Evolutionary conservation across 108 stramenopile species (phyloP), one percentile per base, ranked within the genome.

Genomic region (Schizochytrium sp.): DNA sequence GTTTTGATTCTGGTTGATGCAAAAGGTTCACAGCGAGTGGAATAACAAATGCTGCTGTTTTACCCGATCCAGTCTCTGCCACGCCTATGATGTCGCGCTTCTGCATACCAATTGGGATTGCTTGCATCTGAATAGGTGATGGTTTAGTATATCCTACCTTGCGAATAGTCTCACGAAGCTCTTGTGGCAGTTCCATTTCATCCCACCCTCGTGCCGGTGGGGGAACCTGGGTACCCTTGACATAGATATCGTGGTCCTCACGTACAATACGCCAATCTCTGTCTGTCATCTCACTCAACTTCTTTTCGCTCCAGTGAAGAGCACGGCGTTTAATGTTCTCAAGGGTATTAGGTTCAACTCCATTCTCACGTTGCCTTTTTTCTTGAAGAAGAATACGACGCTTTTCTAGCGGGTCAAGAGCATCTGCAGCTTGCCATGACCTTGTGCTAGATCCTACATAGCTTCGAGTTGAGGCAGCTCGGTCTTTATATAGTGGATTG

Each of bases 191-290:
- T 15, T 93, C 89, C 47, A 89, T 90, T 91, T 98, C 98, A 17
- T 92, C 89, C 93, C 97, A 98, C 44, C 87, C 90, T 4, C 98
- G 94, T 8, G 97, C 83, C 0, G 98, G 98, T 4, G 94, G 95
- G 15, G 97, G 96, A 5, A 83, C n/a, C 0, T 13, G 10, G n/a
- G 88, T 60, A 17, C 98, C 99, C 91, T 95, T 96, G 72, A 97
- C 95, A 46, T 94, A 89, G 89, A 99, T 99, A 91, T 98, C 97
- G 91, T 95, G 97, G 92, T 98, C 98, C 92, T 99, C 99, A 42
- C 98, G 94, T 72, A 98, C 94, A 89, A 99, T 99, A 72, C 99
- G 93, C 99, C 99, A 99, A 94, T 99, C 99, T 7, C 99, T 94
- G 7, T 92, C 73, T 8, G 96, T 97, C 99, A 99, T 99, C 45